Evolutionary conservation across 176 grass and related monocot species (phyloP).

Genomic region (Triticum urartu): DNA sequence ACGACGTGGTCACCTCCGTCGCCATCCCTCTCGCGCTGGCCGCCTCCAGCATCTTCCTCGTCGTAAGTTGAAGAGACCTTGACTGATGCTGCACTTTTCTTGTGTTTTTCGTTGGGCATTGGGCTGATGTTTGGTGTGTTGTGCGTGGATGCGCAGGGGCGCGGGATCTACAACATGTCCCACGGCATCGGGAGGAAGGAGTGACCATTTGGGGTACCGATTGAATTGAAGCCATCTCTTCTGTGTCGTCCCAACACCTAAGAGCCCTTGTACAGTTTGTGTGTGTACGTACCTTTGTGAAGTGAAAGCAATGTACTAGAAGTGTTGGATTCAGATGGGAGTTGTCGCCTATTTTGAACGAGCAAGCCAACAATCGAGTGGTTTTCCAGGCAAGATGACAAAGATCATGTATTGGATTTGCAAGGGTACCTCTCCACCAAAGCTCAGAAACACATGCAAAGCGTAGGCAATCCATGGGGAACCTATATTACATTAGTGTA

Average conservation of each 20-base stretch:
- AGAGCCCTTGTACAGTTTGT: not conserved
- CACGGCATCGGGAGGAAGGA: slow-evolving; percentile 73
- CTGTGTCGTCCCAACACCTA: not conserved
- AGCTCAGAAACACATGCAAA: not conserved
- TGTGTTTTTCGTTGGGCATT: not conserved
- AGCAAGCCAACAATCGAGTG: too few species aligned
- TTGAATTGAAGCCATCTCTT: not conserved
- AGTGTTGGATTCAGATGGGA: not conserved
- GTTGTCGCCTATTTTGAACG: not conserved
- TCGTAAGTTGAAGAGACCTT: slow-evolving; percentile 29
- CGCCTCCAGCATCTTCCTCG: slow-evolving; percentile 54
- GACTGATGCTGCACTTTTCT: too few species aligned
- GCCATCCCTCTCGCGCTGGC: slow-evolving; percentile 72
- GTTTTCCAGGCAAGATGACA: too few species aligned
- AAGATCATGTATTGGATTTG: not conserved
- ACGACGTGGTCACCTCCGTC: slow-evolving; percentile 66
- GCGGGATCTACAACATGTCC: slow-evolving; percentile 69
- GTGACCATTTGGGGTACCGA: not conserved
- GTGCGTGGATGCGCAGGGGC: slow-evolving; percentile 42
- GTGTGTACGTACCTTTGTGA: not conserved
- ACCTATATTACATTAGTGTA: not conserved
- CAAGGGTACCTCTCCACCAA: not conserved
- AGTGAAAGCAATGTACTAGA: not conserved
- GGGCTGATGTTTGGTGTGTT: not conserved
- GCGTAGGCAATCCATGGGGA: not conserved